phyloP scores from a whole-genome alignment of 1,284 basidiomycete species.

The Wallemia hederae region DNA sequence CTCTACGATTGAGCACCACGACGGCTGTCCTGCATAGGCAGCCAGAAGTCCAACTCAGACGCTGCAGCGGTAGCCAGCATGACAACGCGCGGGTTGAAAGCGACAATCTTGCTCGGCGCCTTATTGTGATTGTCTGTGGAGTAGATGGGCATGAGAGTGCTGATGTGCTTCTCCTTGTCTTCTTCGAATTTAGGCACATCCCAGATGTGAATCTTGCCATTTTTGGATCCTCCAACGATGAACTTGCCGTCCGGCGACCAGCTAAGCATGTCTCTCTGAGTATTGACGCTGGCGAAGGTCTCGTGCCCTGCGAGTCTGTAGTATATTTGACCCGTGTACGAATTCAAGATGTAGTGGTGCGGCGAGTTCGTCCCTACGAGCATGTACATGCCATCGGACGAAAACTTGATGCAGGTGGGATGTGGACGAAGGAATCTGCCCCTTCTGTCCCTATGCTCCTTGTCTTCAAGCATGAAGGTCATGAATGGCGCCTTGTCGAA shows the following conservation, averaged over 20 bases:
- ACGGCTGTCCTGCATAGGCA: background rate
- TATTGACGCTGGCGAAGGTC: conserved; percentile 38
- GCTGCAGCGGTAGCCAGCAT: conserved; percentile 52
- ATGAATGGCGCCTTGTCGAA: conserved; percentile 41
- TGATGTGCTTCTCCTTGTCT: conserved; percentile 20
- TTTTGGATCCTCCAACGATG: conserved; percentile 47
- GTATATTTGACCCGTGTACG: conserved; percentile 50
- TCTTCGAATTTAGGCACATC: conserved; percentile 20
- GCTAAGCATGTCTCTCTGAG: conserved; percentile 44
- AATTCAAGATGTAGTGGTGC: conserved; percentile 73
- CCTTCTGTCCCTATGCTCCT: background rate
- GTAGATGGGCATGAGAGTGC: conserved; percentile 28
- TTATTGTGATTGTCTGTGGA: conserved; percentile 43
- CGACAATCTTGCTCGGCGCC: conserved; percentile 41
- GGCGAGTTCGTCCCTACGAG: conserved; percentile 75
- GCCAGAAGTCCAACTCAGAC: conserved; percentile 5
- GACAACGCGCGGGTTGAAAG: conserved; percentile 58
- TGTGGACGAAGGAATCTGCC: background rate
- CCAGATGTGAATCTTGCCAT: conserved; percentile 54
- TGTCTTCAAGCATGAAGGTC: conserved; percentile 22
- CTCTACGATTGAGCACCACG: too few species aligned
- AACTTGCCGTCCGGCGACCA: conserved; percentile 82
- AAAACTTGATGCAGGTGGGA: conserved; percentile 75
- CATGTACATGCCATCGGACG: conserved; percentile 60
- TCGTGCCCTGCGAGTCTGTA: conserved; percentile 54